A percentile compares a stretch with the other conserved stretches of the same genome.
Conservation (phyloP, 2,329 filamentous ascomycete genomes). For the Thermomyces lanuginosus region DNA sequence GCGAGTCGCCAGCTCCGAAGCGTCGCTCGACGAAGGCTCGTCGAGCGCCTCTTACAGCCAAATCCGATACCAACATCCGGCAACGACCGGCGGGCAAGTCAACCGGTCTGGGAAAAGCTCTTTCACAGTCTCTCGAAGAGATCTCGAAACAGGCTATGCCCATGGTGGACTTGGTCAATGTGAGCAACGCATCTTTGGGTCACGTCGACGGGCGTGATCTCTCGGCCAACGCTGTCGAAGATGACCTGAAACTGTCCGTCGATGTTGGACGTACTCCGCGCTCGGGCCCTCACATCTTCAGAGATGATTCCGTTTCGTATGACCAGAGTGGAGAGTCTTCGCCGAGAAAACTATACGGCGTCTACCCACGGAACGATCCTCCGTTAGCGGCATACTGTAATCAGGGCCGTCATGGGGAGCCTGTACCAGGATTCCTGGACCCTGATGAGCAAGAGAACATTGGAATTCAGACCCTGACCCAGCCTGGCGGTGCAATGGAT, state of each 20-base stretch:
- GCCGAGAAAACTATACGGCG: no score
- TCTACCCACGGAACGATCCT: no score
- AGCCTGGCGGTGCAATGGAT: no score
- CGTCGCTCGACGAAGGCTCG: constrained; percentile 16
- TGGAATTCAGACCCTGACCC: no score
- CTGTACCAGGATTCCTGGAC: no score
- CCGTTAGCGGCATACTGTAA: no score
- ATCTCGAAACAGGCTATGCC: constrained; percentile 9
- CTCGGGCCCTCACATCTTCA: constrained; percentile 21
- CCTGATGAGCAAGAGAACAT: constrained; percentile 23
- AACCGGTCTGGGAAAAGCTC: no score
- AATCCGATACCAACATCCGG: no score
- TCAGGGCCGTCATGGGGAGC: no score
- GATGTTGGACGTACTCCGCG: constrained; percentile 15
- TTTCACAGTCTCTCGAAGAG: constrained; percentile 5
- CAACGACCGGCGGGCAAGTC: no score
- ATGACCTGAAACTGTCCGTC: constrained; percentile 20
- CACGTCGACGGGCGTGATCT: constrained; percentile 10
- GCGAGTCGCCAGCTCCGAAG: constrained; percentile 28
- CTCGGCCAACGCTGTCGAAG: constrained; percentile 13
- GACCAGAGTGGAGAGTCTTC: no score
- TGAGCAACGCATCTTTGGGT: constrained; percentile 7
- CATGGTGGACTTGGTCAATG: constrained; percentile 10
- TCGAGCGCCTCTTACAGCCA: constrained; percentile 13
- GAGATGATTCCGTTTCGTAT: constrained; percentile 19